phyloP scores from a whole-genome alignment of 2,329 filamentous ascomycete species.

The Aspergillus melleus region DNA sequence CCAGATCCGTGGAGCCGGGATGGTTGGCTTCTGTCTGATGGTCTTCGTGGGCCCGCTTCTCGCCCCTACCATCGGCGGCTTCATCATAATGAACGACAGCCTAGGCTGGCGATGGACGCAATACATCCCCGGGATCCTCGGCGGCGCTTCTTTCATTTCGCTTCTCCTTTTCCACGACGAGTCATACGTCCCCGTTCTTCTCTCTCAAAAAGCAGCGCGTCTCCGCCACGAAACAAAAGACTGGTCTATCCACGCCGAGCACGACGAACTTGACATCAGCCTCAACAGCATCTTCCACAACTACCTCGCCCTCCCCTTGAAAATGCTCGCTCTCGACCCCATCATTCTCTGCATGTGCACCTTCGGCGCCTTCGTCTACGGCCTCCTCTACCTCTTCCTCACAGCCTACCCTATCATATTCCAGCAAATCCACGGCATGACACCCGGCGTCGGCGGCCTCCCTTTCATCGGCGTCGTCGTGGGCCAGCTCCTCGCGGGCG shows the following conservation, averaged over 20 bases:
- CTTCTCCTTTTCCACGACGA: conserved; percentile 48
- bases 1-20: conserved; percentile 41
- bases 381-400: conserved; percentile 30
- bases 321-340: conserved; percentile 38
- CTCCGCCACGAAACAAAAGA: conserved; percentile 53
- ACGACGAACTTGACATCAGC: conserved; percentile 51
- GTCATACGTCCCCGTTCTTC: conserved; percentile 53
- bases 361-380: conserved; percentile 35
- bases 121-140: conserved; percentile 53
- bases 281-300: conserved; percentile 45
- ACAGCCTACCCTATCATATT: conserved; percentile 38
- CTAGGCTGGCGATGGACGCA: conserved; percentile 54
- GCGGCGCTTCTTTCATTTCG: conserved; percentile 41
- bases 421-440: conserved; percentile 64
- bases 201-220: conserved; percentile 52
- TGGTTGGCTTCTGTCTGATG: conserved; percentile 52
- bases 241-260: conserved; percentile 57
- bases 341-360: conserved; percentile 36
- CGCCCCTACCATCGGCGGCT: conserved; percentile 56
- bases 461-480: conserved; percentile 81
- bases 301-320: conserved; percentile 45
- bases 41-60: conserved; percentile 54
- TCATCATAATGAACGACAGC: conserved; percentile 47
- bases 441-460: conserved; percentile 69
- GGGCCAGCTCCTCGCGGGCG: conserved; percentile 67